Evolutionary conservation across 441 rosid species (phyloP).

Genomic region (Eutrema salsugineum): DNA sequence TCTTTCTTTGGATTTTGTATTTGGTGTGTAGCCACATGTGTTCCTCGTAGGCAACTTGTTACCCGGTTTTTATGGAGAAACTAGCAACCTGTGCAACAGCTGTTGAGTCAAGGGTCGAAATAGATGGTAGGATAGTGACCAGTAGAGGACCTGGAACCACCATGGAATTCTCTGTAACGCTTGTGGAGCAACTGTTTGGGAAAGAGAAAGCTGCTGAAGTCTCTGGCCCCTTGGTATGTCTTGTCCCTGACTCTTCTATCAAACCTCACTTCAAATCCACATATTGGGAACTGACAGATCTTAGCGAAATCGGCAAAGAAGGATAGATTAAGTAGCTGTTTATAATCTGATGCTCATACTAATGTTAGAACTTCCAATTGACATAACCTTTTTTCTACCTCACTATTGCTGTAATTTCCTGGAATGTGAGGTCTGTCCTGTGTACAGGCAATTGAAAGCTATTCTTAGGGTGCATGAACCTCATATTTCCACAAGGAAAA

Average conservation of each 20-base stretch:
- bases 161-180: conserved; percentile 77
- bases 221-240: conserved; percentile 59
- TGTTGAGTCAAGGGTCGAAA: conserved; percentile 85
- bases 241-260: not conserved
- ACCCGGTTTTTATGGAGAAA: conserved; percentile 83
- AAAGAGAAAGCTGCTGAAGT: conserved; percentile 78
- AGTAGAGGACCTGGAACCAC: conserved; percentile 97
- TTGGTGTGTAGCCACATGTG: not conserved
- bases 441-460: not conserved
- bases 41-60: conserved; percentile 68
- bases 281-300: not conserved
- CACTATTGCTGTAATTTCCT: not conserved
- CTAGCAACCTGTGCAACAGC: conserved; percentile 53
- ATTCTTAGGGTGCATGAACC: not conserved
- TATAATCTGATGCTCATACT: not conserved
- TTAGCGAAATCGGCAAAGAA: not conserved
- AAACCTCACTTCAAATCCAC: not conserved
- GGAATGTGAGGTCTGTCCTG: not conserved
- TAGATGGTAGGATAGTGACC: conserved; percentile 71
- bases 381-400: not conserved
- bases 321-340: not conserved
- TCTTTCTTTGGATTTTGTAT: conserved; percentile 3
- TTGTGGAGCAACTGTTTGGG: conserved; percentile 73
- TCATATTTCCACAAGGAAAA: not conserved
- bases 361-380: not conserved